These are phyloP conservation scores for Poterioochromonas sp. DNA, from an alignment of 352 stramenopile species.

Conservation along the genomic window DNA sequence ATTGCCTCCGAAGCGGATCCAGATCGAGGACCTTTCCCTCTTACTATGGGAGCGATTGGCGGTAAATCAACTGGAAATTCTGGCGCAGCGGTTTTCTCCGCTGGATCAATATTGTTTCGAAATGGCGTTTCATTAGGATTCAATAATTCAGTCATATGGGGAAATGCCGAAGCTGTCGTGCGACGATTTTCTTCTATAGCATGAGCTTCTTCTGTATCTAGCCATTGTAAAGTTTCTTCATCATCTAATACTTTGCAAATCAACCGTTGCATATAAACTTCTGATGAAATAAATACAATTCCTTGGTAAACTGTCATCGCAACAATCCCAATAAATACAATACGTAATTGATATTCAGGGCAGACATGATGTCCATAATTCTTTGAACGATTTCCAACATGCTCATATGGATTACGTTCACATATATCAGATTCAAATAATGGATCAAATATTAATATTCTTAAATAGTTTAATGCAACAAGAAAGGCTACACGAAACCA, in stretches of 20 bases:
- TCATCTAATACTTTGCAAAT: background rate
- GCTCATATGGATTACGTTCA: background rate
- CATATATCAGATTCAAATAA: background rate
- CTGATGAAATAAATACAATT: background rate
- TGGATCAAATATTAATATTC: background rate
- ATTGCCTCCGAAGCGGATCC: too few relatives aligned
- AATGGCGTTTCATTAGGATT: too few relatives aligned
- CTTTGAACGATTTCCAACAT: background rate
- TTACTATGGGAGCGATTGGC: too few relatives aligned
- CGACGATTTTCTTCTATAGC: too few relatives aligned
- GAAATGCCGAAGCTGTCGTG: too few relatives aligned
- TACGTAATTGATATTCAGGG: background rate
- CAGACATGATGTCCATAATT: slow-evolving; percentile 10
- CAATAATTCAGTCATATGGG: too few relatives aligned
- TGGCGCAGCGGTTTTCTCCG: too few relatives aligned
- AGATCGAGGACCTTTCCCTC: too few relatives aligned
- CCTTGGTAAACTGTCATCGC: background rate
- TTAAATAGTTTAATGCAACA: background rate
- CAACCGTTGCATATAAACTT: slow-evolving; percentile 22
- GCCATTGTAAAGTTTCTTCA: background rate
- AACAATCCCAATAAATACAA: background rate
- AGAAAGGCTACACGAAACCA: background rate
- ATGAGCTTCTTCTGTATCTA: slow-evolving; percentile 9
- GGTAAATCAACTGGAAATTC: too few relatives aligned
- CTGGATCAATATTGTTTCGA: too few relatives aligned